Base-by-base conservation (phyloP, 805 yeast genomes). In the Candida railenensis region DNA sequence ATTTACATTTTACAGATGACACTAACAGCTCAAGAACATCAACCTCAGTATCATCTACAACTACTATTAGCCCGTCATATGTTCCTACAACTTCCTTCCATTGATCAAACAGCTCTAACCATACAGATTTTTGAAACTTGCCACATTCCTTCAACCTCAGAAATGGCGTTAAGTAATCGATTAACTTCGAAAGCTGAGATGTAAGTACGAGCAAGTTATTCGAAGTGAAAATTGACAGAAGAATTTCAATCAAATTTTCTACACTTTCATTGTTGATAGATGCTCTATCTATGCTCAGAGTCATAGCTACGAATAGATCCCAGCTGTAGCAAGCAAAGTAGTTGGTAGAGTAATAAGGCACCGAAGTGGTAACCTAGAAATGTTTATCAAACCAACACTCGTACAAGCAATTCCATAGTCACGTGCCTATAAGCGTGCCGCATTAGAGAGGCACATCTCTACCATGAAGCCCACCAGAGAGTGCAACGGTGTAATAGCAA, bases 121-220 rank as follows among this genome's bases (percentile, higher is more conserved):
- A 80, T 37, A 71, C 63, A 3, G 80, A 69, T 42, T 66, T 67
- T 28, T 67, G 70, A 42, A 85, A 77, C 44, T 81, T 66, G 2
- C 77, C 83, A 34, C 64, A 68, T 34, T 69, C 68, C 53, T 79
- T 79, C 25, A 85, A 67, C 5, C 62, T 58, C 45, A 78, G 73
- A 59, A 83, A 83, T 9, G 85, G 79, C 11, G 82, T 75, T 32
- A 83, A 63, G 33, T 67, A 67, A 56, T 85, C 80, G 46, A 85
- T 62, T 11, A 77, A 56, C 0, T 77, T 65, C 2, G 85, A 70
- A 34, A 83, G 56, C 3, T 62, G 55, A 28, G 67, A 66, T 48
- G 83, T 85, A 30, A 82, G 59, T 14, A 75, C 53, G 45, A 77
- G 51, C 37, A 67, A 55, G 50, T 63, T 65, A 45, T 59, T 57